Conservation (phyloP, 306 rosid species). For the Quercus ilex region DNA sequence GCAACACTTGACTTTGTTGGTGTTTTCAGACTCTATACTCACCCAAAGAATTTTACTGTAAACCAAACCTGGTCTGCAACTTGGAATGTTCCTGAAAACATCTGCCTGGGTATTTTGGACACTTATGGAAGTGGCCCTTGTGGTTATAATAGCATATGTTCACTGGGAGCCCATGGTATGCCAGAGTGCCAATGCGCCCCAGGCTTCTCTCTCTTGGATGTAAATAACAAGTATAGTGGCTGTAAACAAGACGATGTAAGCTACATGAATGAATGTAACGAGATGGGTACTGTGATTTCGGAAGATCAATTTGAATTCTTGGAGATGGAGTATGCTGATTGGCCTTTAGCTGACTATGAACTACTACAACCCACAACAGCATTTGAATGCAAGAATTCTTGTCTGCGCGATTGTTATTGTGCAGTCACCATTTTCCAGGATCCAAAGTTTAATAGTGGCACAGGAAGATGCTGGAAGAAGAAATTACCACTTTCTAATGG, state of each 20-base stretch:
- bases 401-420: conserved; percentile 1
- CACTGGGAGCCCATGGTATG: not conserved
- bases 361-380: not conserved
- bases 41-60: not conserved
- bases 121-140: not conserved
- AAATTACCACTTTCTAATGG: not conserved
- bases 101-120: not conserved
- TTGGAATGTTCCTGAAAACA: not conserved
- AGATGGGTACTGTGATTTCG: not conserved
- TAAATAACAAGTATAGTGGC: not conserved
- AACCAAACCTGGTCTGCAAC: not conserved
- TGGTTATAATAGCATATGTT: not conserved
- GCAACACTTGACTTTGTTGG: not conserved
- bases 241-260: not conserved
- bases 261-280: not conserved
- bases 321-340: not conserved
- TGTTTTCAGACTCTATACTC: not conserved
- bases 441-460: not conserved
- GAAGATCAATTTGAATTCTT: not conserved
- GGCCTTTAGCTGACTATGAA: not conserved
- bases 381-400: not conserved
- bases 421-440: conserved; percentile 4
- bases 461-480: not conserved
- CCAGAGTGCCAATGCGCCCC: not conserved
- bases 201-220: not conserved